Percentiles rank a stretch among this genome's conserved stretches.
Conservation (phyloP, 1,284 basidiomycete genomes). For the Neonothopanus nambi region DNA sequence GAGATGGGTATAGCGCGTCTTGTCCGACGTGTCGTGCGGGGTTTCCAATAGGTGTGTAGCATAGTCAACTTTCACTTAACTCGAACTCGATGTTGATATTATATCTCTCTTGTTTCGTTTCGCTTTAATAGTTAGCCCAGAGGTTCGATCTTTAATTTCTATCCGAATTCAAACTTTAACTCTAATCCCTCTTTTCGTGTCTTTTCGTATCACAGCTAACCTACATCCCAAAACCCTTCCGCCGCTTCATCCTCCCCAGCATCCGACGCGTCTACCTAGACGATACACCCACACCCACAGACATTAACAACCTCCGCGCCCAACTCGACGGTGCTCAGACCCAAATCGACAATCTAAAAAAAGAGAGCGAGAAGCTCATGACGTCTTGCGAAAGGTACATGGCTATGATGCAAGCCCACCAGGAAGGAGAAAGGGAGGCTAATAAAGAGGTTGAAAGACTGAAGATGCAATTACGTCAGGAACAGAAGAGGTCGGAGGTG, state of each 20-base stretch:
- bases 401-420: conserved; percentile 12
- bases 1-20: conserved; percentile 11
- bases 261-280: conserved; percentile 19
- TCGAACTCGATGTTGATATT: too few species aligned
- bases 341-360: conserved; percentile 7
- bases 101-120: neutral
- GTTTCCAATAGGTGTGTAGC: conserved; percentile 16
- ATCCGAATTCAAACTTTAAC: too few species aligned
- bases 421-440: conserved; percentile 15
- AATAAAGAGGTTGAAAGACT: conserved; percentile 10
- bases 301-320: too few species aligned
- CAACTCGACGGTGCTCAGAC: conserved; percentile 3
- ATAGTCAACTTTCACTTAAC: neutral
- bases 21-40: conserved; percentile 18
- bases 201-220: conserved; percentile 14
- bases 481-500: neutral
- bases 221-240: conserved; percentile 16
- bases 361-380: conserved; percentile 14
- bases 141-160: conserved; percentile 8
- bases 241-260: conserved; percentile 14
- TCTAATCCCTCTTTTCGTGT: too few species aligned
- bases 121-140: conserved; percentile 13
- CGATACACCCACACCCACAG: neutral
- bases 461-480: neutral
- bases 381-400: conserved; percentile 16